These are phyloP conservation scores for Metschnikowia anglica DNA, from an alignment of 805 yeast species.

Conservation along the genomic window DNA sequence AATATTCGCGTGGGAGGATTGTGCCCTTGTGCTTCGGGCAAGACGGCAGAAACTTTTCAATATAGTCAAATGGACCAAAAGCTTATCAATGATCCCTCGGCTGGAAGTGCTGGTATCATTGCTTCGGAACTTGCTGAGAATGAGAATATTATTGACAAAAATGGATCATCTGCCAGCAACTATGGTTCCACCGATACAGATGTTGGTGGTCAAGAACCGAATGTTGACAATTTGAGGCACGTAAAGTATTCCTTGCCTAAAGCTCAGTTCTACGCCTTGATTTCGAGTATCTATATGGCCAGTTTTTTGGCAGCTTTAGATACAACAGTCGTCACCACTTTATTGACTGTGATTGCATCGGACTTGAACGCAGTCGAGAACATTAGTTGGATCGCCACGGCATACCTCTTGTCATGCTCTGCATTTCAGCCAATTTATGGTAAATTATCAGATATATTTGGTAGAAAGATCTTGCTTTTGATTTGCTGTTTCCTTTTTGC, in stretches of 20 bases:
- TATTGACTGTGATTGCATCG: constrained; percentile 64
- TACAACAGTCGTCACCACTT: constrained; percentile 64
- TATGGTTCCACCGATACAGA: constrained; percentile 8
- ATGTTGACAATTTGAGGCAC: not conserved
- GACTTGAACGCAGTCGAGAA: constrained; percentile 63
- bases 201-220: not conserved
- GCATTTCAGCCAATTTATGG: constrained; percentile 76
- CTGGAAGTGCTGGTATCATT: constrained; percentile 13
- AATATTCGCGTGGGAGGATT: not conserved
- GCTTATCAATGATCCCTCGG: constrained; percentile 7
- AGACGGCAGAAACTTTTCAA: no score
- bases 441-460: constrained; percentile 69
- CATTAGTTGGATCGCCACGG: constrained; percentile 72
- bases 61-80: constrained; percentile 1
- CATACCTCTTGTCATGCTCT: constrained; percentile 65
- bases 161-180: not conserved
- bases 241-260: constrained; percentile 27
- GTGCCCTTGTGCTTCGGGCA: no score
- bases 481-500: constrained; percentile 57
- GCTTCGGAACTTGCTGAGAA: constrained; percentile 10
- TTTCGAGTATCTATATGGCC: constrained; percentile 36
- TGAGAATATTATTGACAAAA: not conserved
- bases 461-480: constrained; percentile 54
- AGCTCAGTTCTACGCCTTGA: constrained; percentile 29
- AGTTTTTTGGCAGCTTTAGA: constrained; percentile 65